phyloP scores from a whole-genome alignment of 164 flowering plant genomes.

The Vitis rupestris region DNA sequence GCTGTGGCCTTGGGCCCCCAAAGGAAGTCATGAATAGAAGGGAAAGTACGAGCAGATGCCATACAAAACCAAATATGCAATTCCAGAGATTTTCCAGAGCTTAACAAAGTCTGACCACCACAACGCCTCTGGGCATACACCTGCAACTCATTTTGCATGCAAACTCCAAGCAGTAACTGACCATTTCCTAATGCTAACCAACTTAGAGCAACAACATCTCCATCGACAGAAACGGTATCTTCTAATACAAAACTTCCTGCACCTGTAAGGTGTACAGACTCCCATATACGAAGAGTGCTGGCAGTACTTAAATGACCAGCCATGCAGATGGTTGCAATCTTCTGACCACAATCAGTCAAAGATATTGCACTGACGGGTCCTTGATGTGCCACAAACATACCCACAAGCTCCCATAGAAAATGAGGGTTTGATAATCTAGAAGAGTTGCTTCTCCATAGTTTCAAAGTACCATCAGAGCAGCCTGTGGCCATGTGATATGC shows the following conservation, averaged over 20 bases:
- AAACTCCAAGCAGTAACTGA: slow-evolving; percentile 70
- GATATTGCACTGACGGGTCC: slow-evolving; percentile 56
- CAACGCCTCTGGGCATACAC: slow-evolving; percentile 52
- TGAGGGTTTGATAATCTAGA: slow-evolving; percentile 19
- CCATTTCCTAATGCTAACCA: slow-evolving; percentile 78
- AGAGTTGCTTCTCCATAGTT: slow-evolving; percentile 68
- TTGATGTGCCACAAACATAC: slow-evolving; percentile 48
- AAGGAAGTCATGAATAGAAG: slow-evolving; percentile 46
- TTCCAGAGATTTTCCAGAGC: slow-evolving; percentile 26
- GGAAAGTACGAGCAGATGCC: slow-evolving; percentile 44
- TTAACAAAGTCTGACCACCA: slow-evolving; percentile 32
- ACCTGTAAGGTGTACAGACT: slow-evolving; percentile 36
- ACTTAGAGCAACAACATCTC: slow-evolving; percentile 47
- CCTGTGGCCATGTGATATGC: slow-evolving; percentile 84
- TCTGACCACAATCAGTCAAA: slow-evolving; percentile 58
- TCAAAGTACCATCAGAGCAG: slow-evolving; percentile 69
- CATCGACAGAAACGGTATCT: slow-evolving; percentile 52
- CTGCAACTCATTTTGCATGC: slow-evolving; percentile 57
- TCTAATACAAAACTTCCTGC: slow-evolving; percentile 65
- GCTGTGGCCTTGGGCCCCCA: slow-evolving; percentile 76
- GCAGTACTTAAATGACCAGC: slow-evolving; percentile 22
- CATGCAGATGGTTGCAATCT: slow-evolving; percentile 65
- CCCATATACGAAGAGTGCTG: slow-evolving; percentile 66
- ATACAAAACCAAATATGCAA: slow-evolving; percentile 64
- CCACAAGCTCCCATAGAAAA: slow-evolving; percentile 75